Evolutionary conservation across 345 rosid species (phyloP).

Genomic region (Citrus unshiu): DNA sequence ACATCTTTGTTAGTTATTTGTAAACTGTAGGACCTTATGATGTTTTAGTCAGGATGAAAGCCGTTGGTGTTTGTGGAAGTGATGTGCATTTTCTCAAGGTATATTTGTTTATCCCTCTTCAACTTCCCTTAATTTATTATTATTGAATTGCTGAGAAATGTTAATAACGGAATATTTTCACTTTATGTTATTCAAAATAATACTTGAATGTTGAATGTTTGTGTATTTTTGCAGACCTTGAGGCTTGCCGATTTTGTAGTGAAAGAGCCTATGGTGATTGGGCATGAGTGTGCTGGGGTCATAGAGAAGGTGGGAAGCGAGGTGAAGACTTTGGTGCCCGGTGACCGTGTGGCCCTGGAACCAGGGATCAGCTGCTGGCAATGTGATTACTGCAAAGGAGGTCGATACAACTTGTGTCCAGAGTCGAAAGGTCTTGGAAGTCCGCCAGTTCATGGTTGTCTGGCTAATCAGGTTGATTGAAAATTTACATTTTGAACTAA

Average conservation of each 20-base stretch:
- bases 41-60: conserved; percentile 80
- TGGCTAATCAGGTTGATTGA: conserved; percentile 64
- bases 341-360: conserved; percentile 87
- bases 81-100: conserved; percentile 97
- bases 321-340: conserved; percentile 59
- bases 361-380: conserved; percentile 88
- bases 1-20: background rate
- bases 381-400: conserved; percentile 67
- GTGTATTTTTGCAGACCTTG: conserved; percentile 46
- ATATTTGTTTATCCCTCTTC: background rate
- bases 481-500: background rate
- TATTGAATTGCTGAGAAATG: background rate
- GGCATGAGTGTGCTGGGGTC: conserved; percentile 94
- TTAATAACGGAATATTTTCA: background rate
- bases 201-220: background rate
- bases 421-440: conserved; percentile 94
- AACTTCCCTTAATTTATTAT: background rate
- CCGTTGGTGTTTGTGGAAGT: conserved; percentile 91
- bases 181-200: too few species aligned
- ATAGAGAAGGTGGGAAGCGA: conserved; percentile 77
- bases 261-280: conserved; percentile 94
- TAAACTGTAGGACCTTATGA: conserved; percentile 59
- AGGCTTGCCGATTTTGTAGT: conserved; percentile 73
- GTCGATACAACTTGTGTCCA: conserved; percentile 84
- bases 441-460: conserved; percentile 87